Evolutionary conservation across 2,329 filamentous ascomycete genomes (phyloP).

Genomic region (Xylaria sp.): DNA sequence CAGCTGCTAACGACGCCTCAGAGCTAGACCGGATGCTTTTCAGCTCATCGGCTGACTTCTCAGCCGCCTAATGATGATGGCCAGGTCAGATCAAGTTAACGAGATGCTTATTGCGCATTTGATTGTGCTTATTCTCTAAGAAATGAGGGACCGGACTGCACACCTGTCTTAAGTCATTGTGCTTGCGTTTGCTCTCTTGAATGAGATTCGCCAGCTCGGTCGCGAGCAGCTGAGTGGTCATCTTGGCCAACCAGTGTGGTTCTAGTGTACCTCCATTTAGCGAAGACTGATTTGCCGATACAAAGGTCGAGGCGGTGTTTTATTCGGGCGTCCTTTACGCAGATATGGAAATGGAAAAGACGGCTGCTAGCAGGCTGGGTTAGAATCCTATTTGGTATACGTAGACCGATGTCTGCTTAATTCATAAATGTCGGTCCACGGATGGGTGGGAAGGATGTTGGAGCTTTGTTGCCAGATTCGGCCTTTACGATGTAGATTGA

Average conservation of each 20-base stretch:
- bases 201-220: conserved; percentile 89
- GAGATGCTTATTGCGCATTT: background rate
- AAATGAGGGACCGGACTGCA: conserved; percentile 34
- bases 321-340: background rate
- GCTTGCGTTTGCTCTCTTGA: conserved; percentile 94
- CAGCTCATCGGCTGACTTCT: conserved; percentile 90
- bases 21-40: conserved; percentile 76
- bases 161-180: conserved; percentile 85
- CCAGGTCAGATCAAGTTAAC: conserved; percentile 15
- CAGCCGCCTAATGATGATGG: conserved; percentile 69
- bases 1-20: conserved; percentile 76
- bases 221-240: conserved; percentile 90
- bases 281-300: background rate
- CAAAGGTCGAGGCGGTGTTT: background rate
- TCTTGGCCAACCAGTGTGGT: conserved; percentile 52
- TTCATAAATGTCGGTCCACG: background rate
- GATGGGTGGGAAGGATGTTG: background rate
- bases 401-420: background rate
- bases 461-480: conserved; percentile 43
- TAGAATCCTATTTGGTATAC: background rate
- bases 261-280: conserved; percentile 31
- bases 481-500: background rate
- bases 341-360: background rate
- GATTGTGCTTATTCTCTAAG: background rate
- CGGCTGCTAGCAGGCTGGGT: too few relatives aligned